A percentile compares a stretch with the other conserved stretches of the same genome.
These are phyloP conservation scores for Daldinia caldariorum DNA, from an alignment of 495 filamentous ascomycete genomes.

Conservation along the genomic window DNA sequence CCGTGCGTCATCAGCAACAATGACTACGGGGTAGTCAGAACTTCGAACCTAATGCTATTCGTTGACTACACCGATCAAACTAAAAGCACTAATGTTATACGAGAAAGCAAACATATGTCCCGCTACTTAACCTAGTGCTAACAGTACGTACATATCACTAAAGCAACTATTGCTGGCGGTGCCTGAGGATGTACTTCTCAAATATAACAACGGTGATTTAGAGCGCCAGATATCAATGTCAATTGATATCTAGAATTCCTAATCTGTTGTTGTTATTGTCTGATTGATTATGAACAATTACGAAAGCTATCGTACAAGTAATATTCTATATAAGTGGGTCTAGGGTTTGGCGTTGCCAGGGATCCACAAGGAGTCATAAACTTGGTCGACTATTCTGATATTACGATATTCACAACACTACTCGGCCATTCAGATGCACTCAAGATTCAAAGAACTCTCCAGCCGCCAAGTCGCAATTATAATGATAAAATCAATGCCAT, in stretches of 20 bases:
- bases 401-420: neutral
- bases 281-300: too few species aligned
- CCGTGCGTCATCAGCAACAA: constrained; percentile 11
- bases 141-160: neutral
- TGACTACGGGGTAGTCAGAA: constrained; percentile 11
- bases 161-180: neutral
- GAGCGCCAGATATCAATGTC: too few species aligned
- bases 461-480: neutral
- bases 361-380: too few species aligned
- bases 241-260: too few species aligned
- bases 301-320: too few species aligned
- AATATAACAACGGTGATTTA: too few species aligned
- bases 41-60: neutral
- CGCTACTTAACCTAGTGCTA: neutral
- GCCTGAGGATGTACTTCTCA: too few species aligned
- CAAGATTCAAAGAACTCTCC: neutral
- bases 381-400: neutral
- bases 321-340: too few species aligned
- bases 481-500: neutral
- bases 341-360: too few species aligned
- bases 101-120: constrained; percentile 1
- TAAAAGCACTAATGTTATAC: neutral
- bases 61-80: neutral
- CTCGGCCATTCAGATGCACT: neutral
- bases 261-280: too few species aligned